Percentiles rank a stretch among this genome's conserved stretches.
These are phyloP conservation scores for Dichotomopilus funicola DNA, from an alignment of 2,329 filamentous ascomycete genomes.

Conservation along the genomic window DNA sequence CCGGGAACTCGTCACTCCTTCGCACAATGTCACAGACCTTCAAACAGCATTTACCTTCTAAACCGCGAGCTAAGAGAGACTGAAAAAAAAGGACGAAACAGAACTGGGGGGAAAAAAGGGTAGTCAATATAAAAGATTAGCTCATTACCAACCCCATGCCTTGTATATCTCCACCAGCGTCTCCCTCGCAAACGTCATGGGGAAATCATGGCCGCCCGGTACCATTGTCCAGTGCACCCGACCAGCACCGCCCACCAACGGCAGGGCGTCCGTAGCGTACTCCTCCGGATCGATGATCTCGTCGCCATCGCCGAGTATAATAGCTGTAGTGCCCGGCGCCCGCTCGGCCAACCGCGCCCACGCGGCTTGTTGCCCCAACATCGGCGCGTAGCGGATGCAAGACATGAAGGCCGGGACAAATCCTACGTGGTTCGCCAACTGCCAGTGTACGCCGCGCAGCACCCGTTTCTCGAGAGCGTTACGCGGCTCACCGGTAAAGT, in stretches of 20 bases:
- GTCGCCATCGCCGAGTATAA: slow-evolving; percentile 46
- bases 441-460: slow-evolving; percentile 50
- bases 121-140: no score
- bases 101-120: background rate
- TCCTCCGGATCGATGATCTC: slow-evolving; percentile 47
- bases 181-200: slow-evolving; percentile 46
- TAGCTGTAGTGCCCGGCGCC: slow-evolving; percentile 38
- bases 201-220: slow-evolving; percentile 54
- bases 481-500: background rate
- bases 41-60: no score
- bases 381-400: slow-evolving; percentile 47
- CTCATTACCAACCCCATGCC: slow-evolving; percentile 36
- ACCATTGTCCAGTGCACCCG: slow-evolving; percentile 46
- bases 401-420: slow-evolving; percentile 57
- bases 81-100: no score
- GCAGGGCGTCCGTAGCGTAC: slow-evolving; percentile 44
- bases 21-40: no score
- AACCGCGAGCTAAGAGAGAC: no score
- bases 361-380: slow-evolving; percentile 45
- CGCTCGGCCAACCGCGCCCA: slow-evolving; percentile 42
- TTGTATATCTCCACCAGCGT: slow-evolving; percentile 42
- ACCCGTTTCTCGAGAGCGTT: slow-evolving; percentile 40
- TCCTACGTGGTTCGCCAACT: slow-evolving; percentile 48
- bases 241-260: slow-evolving; percentile 42
- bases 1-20: no score